A percentile compares a stretch with the other conserved stretches of the same genome.
Conservation (phyloP, 1,139 yeast genomes). For the Casaregolazyma lundiana region DNA sequence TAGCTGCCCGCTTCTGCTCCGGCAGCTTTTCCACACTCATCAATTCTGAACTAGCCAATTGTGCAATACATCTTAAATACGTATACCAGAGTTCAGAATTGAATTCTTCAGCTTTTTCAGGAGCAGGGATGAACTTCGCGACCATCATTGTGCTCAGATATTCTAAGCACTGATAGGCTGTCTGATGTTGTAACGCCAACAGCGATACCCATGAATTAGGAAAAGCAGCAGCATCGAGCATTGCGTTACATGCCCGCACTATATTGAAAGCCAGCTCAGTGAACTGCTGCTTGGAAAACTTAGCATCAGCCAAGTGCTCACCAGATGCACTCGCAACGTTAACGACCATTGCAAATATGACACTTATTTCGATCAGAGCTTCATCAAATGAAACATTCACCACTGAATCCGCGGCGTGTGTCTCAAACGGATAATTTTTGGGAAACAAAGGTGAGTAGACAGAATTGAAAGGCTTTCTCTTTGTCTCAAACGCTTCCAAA, state of each 20-base stretch:
- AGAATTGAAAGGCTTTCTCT: slow-evolving; percentile 15
- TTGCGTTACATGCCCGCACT: slow-evolving; percentile 38
- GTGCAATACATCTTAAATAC: slow-evolving; percentile 55
- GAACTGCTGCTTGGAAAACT: slow-evolving; percentile 44
- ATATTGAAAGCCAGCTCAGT: slow-evolving; percentile 33
- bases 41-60: slow-evolving; percentile 44
- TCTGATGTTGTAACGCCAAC: slow-evolving; percentile 42
- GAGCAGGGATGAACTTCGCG: slow-evolving; percentile 46
- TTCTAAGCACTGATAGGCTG: slow-evolving; percentile 58
- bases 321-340: slow-evolving; percentile 40
- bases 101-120: slow-evolving; percentile 54
- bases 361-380: slow-evolving; percentile 61
- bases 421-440: slow-evolving; percentile 57
- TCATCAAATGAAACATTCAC: slow-evolving; percentile 75
- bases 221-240: slow-evolving; percentile 35
- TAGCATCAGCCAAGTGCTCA: slow-evolving; percentile 51
- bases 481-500: slow-evolving; percentile 23
- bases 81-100: slow-evolving; percentile 50
- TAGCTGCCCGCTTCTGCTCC: slow-evolving; percentile 69
- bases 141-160: slow-evolving; percentile 39
- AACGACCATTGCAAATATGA: slow-evolving; percentile 35
- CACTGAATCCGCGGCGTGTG: slow-evolving; percentile 66
- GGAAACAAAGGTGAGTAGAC: slow-evolving; percentile 54
- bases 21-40: slow-evolving; percentile 38
- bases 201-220: slow-evolving; percentile 38